phyloP scores from a whole-genome alignment of 2,329 filamentous ascomycete species.

The Metarhizium robertsii region DNA sequence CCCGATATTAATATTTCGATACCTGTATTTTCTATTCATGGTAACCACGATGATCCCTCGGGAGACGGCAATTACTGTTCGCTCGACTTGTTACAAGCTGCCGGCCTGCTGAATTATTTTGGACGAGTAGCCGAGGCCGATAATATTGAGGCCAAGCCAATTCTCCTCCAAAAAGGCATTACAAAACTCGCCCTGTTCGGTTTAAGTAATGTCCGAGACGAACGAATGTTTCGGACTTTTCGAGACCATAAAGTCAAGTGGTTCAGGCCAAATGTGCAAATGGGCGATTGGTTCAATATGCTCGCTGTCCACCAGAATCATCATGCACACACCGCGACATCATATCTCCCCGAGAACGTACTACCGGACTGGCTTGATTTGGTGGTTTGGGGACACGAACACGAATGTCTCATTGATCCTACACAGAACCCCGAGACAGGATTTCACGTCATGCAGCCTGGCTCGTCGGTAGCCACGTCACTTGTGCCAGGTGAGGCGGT shows the following conservation, averaged over 20 bases:
- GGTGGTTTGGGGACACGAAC: constrained; percentile 94
- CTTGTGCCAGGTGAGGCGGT: constrained; percentile 83
- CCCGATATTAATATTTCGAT: constrained; percentile 95
- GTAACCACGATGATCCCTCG: constrained; percentile 97
- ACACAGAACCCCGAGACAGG: constrained; percentile 73
- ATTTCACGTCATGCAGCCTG: constrained; percentile 95
- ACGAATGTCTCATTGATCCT: constrained; percentile 89
- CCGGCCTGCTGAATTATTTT: constrained; percentile 92
- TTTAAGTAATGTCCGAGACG: constrained; percentile 91
- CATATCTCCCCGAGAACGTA: constrained; percentile 91
- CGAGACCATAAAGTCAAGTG: constrained; percentile 90
- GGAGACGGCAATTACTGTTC: constrained; percentile 89
- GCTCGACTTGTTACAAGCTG: constrained; percentile 81
- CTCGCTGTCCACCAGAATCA: constrained; percentile 96
- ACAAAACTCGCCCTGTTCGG: constrained; percentile 93
- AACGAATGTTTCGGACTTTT: constrained; percentile 89
- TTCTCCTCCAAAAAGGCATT: constrained; percentile 83
- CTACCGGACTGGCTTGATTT: constrained; percentile 86
- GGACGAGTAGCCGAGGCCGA: constrained; percentile 86
- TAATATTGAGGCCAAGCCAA: constrained; percentile 85
- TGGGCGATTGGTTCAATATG: constrained; percentile 88
- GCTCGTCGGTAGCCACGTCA: constrained; percentile 91
- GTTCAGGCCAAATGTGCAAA: constrained; percentile 72
- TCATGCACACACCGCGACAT: constrained; percentile 79
- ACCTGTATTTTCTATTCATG: constrained; percentile 95